phyloP scores from a whole-genome alignment of 371 early-diverging fungal genomes.

The Rhizoclosmatium hyalinum region DNA sequence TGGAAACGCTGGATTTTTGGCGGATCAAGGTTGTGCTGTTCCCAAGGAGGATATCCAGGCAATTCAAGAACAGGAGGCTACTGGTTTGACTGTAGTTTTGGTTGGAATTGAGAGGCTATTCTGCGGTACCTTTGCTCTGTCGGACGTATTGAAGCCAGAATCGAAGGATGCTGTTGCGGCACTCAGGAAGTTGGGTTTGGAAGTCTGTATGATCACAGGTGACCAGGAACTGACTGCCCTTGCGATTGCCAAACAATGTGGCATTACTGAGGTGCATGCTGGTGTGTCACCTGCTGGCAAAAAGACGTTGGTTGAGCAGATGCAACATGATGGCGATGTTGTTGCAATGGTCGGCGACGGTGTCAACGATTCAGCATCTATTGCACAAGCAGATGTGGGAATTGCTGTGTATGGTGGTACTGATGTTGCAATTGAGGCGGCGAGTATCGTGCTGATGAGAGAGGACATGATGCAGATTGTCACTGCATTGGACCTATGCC shows the following conservation, averaged over 20 bases:
- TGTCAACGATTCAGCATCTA: slow-evolving; percentile 96
- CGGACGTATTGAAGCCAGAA: slow-evolving; percentile 86
- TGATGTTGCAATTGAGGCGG: slow-evolving; percentile 95
- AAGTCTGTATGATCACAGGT: slow-evolving; percentile 91
- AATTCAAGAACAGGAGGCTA: slow-evolving; percentile 44
- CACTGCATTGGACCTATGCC: slow-evolving; percentile 81
- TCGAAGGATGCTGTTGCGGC: slow-evolving; percentile 72
- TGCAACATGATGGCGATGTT: slow-evolving; percentile 51
- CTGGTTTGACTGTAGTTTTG: slow-evolving; percentile 83
- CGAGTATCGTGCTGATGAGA: slow-evolving; percentile 73
- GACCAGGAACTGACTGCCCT: slow-evolving; percentile 84
- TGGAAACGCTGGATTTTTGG: slow-evolving; percentile 77
- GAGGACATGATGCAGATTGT: slow-evolving; percentile 85
- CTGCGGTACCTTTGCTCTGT: slow-evolving; percentile 80
- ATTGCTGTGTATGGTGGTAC: slow-evolving; percentile 93
- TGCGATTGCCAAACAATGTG: slow-evolving; percentile 73
- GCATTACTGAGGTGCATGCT: slow-evolving; percentile 84
- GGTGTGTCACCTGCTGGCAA: slow-evolving; percentile 93
- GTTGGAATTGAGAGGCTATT: slow-evolving; percentile 72
- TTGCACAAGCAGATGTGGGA: slow-evolving; percentile 94
- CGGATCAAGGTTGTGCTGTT: slow-evolving; percentile 39
- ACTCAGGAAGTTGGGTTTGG: slow-evolving; percentile 76
- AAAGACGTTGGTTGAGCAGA: slow-evolving; percentile 69
- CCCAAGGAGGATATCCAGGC: not conserved
- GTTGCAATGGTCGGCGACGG: slow-evolving; percentile 99